Base-by-base conservation (phyloP, 495 filamentous ascomycete species). In the Parathielavia hyrcaniae region DNA sequence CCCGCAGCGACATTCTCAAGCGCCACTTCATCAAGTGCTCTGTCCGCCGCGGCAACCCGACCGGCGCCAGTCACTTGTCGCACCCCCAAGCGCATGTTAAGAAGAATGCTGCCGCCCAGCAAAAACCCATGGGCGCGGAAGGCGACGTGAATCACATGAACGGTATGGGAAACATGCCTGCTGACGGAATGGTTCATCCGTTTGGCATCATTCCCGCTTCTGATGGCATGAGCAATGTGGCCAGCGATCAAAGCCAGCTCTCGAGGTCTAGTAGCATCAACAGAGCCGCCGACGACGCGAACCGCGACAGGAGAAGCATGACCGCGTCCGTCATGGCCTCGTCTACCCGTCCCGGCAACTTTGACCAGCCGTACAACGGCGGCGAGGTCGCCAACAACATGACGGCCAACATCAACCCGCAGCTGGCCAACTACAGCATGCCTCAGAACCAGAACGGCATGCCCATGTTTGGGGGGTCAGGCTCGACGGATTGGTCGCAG, bases 11-110 rank as follows among this genome's bases (percentile, higher is more conserved):
- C 71, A 98, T 98, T 62, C 76, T 98, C 69, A 98, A 98, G 77
- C 87, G 93, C 58, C 93, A 98, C 72, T 98, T 98, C 71, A 89
- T 95, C 69, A 98, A 98, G 74, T 98, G 93, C 74, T 96, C 92
- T 34, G 85, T 96, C 52, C 84, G 93, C 62, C 84, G 93, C 62
- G 93, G 93, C 46, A 97, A 97, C 75, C 92, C 92, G 26, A 95
- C 88, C 22, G 91, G 90, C 55, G 87, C 86, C 56, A 93, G 84
- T 64, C 92, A 98, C 79, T 75, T 98, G 66, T 90, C 90, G 55
- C 88, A 95, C 73, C 86, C 93, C 43, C 86, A 91, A 71, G 88
- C 87, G 59, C 89, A 93, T 73, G 77, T 91, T 61, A 90, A 90
- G 77, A 89, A 88, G 71, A 76, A 77, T 55, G 71, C 74, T n/a